These are phyloP conservation scores for Takashimella koratensis DNA, from an alignment of 1,284 basidiomycete genomes.

Conservation along the genomic window DNA sequence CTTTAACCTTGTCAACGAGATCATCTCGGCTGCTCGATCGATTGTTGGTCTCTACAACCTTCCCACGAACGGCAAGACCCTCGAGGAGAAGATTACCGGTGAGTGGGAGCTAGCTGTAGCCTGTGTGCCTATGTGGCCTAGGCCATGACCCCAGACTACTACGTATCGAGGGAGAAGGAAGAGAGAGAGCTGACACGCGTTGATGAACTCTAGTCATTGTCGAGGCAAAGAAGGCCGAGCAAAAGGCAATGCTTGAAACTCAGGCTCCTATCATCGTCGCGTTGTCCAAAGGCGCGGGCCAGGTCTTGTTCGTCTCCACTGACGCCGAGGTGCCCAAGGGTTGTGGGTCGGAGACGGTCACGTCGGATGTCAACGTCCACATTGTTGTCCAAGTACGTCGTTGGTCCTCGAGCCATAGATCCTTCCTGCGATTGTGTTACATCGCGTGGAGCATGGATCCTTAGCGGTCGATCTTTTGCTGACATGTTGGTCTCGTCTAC, in stretches of 20 bases:
- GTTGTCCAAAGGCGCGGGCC: slow-evolving; percentile 85
- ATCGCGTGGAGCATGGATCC: no score
- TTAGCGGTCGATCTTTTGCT: no score
- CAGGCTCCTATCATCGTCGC: slow-evolving; percentile 73
- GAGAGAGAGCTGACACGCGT: no score
- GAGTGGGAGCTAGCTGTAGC: no score
- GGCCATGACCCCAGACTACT: no score
- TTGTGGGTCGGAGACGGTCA: slow-evolving; percentile 79
- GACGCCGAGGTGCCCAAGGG: slow-evolving; percentile 69
- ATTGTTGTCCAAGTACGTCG: slow-evolving; percentile 72
- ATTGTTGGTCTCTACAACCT: slow-evolving; percentile 88
- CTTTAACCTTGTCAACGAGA: slow-evolving; percentile 83
- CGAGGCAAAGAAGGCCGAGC: slow-evolving; percentile 63
- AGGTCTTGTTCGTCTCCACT: slow-evolving; percentile 59
- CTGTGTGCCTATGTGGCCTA: no score
- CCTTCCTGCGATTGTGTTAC: background rate
- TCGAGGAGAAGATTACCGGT: slow-evolving; percentile 49
- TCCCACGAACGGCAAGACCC: slow-evolving; percentile 64
- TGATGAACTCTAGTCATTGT: slow-evolving; percentile 65
- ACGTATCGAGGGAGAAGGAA: no score
- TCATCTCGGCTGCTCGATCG: slow-evolving; percentile 75
- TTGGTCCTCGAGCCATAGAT: background rate
- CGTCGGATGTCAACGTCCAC: slow-evolving; percentile 69
- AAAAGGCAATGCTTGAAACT: slow-evolving; percentile 63
- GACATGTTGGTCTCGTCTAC: no score